Evolutionary conservation across 106 monocot genomes (phyloP).

Genomic region (Apostasia shenzhenica): DNA sequence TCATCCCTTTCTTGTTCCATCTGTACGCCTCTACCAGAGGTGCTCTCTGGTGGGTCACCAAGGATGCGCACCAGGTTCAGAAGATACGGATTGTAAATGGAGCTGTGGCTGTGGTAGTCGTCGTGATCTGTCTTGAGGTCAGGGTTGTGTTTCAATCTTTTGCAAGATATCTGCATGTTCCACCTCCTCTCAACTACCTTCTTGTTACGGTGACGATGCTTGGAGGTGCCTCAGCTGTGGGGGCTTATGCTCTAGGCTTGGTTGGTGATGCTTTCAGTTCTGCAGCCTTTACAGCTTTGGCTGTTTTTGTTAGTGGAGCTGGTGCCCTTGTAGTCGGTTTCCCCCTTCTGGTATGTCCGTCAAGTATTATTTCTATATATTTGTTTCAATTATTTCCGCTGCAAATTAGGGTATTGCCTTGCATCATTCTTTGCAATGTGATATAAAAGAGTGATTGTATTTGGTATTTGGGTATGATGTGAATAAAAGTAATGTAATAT

Average conservation of each 20-base stretch:
- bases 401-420: background rate
- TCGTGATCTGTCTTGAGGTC: constrained; percentile 74
- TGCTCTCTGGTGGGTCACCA: constrained; percentile 92
- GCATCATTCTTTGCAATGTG: background rate
- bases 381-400: background rate
- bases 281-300: constrained; percentile 48
- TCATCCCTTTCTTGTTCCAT: constrained; percentile 82
- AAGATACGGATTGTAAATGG: constrained; percentile 75
- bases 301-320: constrained; percentile 69
- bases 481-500: background rate
- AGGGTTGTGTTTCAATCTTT: constrained; percentile 97
- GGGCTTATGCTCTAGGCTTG: constrained; percentile 75
- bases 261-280: constrained; percentile 68
- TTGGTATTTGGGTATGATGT: background rate
- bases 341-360: constrained; percentile 55
- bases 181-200: constrained; percentile 86
- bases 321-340: constrained; percentile 88
- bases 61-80: constrained; percentile 41
- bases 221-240: constrained; percentile 54
- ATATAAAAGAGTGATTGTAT: background rate
- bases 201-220: constrained; percentile 95
- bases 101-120: constrained; percentile 74
- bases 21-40: constrained; percentile 84
- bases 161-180: constrained; percentile 75
- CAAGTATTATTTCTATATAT: background rate